Base-by-base conservation (phyloP, 163 green algal species). In the Chlamydomonas reinhardtii region DNA sequence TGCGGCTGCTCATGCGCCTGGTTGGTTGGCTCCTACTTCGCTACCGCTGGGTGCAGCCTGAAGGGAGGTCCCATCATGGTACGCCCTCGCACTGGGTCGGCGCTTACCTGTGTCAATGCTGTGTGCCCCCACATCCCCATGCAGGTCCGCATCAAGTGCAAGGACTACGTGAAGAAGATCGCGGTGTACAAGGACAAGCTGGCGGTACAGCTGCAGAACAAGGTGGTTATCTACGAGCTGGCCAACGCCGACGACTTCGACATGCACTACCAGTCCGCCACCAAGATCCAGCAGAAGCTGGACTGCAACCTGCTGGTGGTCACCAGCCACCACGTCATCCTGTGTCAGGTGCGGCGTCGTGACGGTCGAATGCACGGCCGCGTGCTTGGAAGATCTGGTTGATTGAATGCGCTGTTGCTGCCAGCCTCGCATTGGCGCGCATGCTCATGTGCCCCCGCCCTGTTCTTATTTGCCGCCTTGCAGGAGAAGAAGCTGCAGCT, bases 251-350 rank as follows among this genome's bases (percentile, higher is more conserved):
- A 95, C 66, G 90, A 93, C 17, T 80, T 89, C 48, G 89, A 94
- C 85, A 97, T 97, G 93, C 89, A 93, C 48, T 98, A 98, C 89
- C 92, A 91, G 82, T 76, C 61, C 39, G 82, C 74, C 32, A 89
- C 92, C 35, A 95, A 95, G 82, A 96, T 98, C 61, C 69, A 94
- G 56, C 84, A 94, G 76, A 93, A 93, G 80, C 89, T 96, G 17
- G 93, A 98, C 19, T 98, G 96, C 94, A 96, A 97, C 89, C 91
- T 98, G 85, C 92, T 98, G 83, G 93, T 97, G 32, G 92, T 98
- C 5, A 96, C 94, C 25, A 90, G 74, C 24, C 69, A 88, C 34
- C 94, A 97, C 88, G 84, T 98, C 71, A 91, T 96, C 54, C 93
- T 97, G 32, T 98, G 95, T 86, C 93, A 95, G 91, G 94, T 94